Evolutionary conservation across 1,284 basidiomycete species (phyloP).

Genomic region (Ustilago cynodontis): DNA sequence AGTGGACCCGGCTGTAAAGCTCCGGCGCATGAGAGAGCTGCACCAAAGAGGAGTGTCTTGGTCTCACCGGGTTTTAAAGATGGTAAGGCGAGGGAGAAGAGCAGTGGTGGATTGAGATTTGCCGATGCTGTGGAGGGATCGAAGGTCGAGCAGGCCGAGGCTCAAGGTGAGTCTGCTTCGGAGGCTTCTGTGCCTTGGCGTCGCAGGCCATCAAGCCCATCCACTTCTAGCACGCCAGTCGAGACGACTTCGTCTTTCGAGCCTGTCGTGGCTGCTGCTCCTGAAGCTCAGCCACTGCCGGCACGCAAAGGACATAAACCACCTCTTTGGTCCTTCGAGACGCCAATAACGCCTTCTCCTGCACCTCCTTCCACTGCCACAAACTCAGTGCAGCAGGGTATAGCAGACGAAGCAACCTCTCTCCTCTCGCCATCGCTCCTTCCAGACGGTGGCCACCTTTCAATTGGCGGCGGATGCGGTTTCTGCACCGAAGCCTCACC

Average conservation of each 20-base stretch:
- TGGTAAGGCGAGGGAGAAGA: conserved; percentile 22
- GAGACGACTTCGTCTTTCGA: background rate
- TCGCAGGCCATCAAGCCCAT: background rate
- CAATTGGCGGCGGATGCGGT: conserved; percentile 57
- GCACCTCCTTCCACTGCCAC: background rate
- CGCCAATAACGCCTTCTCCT: conserved; percentile 18
- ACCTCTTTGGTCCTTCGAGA: conserved; percentile 32
- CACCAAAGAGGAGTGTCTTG: conserved; percentile 36
- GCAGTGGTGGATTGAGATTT: conserved; percentile 26
- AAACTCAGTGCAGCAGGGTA: background rate
- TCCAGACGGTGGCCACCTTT: conserved; percentile 25
- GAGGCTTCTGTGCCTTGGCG: conserved; percentile 29
- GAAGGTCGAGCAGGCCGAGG: background rate
- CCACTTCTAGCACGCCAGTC: background rate
- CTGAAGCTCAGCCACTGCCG: background rate
- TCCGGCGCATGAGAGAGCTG: conserved; percentile 45
- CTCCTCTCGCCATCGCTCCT: conserved; percentile 33
- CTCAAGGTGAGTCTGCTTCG: background rate
- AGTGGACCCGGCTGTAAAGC: conserved; percentile 51
- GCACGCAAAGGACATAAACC: conserved; percentile 28
- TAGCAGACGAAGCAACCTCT: conserved; percentile 2
- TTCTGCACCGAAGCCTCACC: conserved; percentile 61
- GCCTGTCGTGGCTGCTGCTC: background rate
- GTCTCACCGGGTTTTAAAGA: conserved; percentile 19
- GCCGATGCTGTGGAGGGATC: conserved; percentile 13